Conservation (phyloP, 2,329 filamentous ascomycete genomes). For the Paraconiothyrium sp. region DNA sequence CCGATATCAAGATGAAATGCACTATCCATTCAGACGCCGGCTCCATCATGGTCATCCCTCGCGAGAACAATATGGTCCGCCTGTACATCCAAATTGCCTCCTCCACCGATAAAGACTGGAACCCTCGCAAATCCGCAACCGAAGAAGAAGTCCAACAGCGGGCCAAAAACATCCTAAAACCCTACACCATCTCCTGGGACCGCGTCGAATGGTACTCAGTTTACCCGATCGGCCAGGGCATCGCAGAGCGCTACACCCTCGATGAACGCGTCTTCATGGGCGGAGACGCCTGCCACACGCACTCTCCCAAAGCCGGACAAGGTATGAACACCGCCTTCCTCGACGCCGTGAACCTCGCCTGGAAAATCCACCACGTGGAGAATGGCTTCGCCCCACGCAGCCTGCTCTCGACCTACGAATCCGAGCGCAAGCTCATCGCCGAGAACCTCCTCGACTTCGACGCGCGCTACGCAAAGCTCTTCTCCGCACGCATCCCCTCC, state of each 20-base stretch:
- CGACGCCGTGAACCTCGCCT: slow-evolving; percentile 84
- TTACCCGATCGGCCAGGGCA: slow-evolving; percentile 72
- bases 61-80: slow-evolving; percentile 64
- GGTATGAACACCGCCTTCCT: slow-evolving; percentile 71
- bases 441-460: slow-evolving; percentile 88
- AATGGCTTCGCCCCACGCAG: slow-evolving; percentile 78
- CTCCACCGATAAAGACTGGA: slow-evolving; percentile 68
- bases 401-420: slow-evolving; percentile 84
- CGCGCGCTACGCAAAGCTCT: slow-evolving; percentile 87
- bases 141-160: slow-evolving; percentile 66
- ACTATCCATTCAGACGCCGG: slow-evolving; percentile 72
- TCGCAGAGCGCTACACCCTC: slow-evolving; percentile 70
- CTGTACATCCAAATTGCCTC: slow-evolving; percentile 69
- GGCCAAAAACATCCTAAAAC: slow-evolving; percentile 67
- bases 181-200: slow-evolving; percentile 70
- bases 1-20: slow-evolving; percentile 73
- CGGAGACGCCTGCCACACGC: slow-evolving; percentile 71
- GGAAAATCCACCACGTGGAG: slow-evolving; percentile 95
- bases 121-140: slow-evolving; percentile 68
- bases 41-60: slow-evolving; percentile 70
- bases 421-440: slow-evolving; percentile 84
- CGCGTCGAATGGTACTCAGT: slow-evolving; percentile 73
- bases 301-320: slow-evolving; percentile 70
- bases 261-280: slow-evolving; percentile 74
- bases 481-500: slow-evolving; percentile 79